phyloP scores from a whole-genome alignment of 768 basidiomycete genomes.

The Guyanaporus albipodus region DNA sequence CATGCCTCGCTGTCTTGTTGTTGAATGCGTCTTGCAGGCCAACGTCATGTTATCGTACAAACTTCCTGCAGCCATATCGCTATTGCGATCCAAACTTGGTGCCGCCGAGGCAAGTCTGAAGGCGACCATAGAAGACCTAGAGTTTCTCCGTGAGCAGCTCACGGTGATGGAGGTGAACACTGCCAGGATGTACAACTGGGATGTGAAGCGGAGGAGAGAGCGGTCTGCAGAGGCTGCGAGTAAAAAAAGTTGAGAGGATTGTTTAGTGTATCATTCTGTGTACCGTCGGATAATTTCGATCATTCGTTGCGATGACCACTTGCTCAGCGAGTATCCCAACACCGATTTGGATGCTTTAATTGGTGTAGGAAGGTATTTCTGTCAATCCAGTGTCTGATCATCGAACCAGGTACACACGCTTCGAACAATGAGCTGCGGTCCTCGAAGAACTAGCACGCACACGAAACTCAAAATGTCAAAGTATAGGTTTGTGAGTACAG shows the following conservation, averaged over 20 bases:
- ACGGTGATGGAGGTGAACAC: constrained; percentile 97
- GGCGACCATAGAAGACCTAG: constrained; percentile 81
- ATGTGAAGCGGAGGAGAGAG: constrained; percentile 78
- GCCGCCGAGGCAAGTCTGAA: constrained; percentile 62
- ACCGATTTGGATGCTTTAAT: too few relatives aligned
- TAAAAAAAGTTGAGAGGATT: constrained; percentile 12
- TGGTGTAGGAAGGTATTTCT: too few relatives aligned
- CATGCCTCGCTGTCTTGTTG: neutral
- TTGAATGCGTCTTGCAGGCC: constrained; percentile 50
- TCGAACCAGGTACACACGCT: too few relatives aligned
- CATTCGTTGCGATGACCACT: too few relatives aligned
- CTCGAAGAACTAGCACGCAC: too few relatives aligned
- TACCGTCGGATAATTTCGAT: neutral
- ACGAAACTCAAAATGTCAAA: too few relatives aligned
- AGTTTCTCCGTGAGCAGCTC: constrained; percentile 90
- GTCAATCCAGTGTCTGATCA: too few relatives aligned
- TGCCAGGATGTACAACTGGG: constrained; percentile 95
- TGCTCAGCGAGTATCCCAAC: too few relatives aligned
- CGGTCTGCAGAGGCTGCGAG: constrained; percentile 32
- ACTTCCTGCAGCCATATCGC: constrained; percentile 66
- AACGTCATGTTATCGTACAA: constrained; percentile 98
- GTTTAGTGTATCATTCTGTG: neutral
- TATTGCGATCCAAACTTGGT: constrained; percentile 71
- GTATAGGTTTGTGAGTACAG: too few relatives aligned
- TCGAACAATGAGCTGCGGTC: too few relatives aligned